Conservation (phyloP, 1,284 basidiomycete genomes). For the Albatrellus sp. region DNA sequence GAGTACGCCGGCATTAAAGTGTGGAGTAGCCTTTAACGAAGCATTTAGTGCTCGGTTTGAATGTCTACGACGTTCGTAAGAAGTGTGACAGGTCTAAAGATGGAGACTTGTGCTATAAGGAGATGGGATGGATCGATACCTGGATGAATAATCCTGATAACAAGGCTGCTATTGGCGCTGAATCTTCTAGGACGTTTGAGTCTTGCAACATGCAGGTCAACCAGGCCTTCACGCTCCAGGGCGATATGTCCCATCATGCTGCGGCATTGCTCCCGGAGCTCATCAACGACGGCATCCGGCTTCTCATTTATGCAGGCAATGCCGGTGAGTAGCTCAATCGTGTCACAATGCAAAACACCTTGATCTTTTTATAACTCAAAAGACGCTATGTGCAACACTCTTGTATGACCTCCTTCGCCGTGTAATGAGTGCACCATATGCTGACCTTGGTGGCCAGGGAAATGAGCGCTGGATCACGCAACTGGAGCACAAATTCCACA, state of each 20-base stretch:
- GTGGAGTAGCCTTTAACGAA: not conserved
- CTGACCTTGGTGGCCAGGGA: constrained; percentile 29
- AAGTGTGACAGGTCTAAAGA: constrained; percentile 63
- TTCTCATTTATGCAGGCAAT: constrained; percentile 78
- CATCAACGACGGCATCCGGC: constrained; percentile 61
- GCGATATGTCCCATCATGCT: constrained; percentile 72
- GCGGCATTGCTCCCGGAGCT: constrained; percentile 64
- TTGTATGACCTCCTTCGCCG: constrained; percentile 29
- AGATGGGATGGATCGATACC: constrained; percentile 71
- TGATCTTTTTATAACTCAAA: not conserved
- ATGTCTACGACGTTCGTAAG: constrained; percentile 78
- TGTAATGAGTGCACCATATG: constrained; percentile 11
- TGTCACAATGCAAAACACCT: not conserved
- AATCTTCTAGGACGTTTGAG: constrained; percentile 41
- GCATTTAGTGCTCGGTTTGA: constrained; percentile 43
- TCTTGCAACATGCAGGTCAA: constrained; percentile 55
- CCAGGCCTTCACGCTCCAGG: constrained; percentile 57
- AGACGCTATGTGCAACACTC: constrained; percentile 78
- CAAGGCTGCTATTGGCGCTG: constrained; percentile 69
- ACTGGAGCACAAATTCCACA: constrained; percentile 48
- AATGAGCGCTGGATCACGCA: constrained; percentile 60
- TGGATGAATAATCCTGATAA: constrained; percentile 65
- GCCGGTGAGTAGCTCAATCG: constrained; percentile 27
- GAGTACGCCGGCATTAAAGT: constrained; percentile 17
- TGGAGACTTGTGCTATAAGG: constrained; percentile 60